These are phyloP conservation scores for Drosera spatulata DNA, from an alignment of 179 eudicot species.

Conservation along the genomic window DNA sequence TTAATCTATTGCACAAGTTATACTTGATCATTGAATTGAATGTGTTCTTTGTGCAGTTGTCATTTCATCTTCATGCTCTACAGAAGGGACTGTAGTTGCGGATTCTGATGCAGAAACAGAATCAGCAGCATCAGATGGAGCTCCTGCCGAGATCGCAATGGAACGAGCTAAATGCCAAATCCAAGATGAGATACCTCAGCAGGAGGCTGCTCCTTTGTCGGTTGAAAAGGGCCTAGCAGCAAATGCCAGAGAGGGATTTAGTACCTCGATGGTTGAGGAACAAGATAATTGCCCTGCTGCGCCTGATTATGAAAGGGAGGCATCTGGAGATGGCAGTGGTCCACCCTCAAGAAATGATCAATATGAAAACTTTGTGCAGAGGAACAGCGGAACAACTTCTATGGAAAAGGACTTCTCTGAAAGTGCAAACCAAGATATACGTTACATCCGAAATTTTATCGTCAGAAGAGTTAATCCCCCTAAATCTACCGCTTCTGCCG, in stretches of 20 bases:
- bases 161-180: constrained; percentile 6
- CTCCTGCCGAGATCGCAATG: constrained; percentile 9
- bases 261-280: constrained; percentile 12
- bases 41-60: constrained; percentile 41
- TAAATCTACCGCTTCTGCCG: constrained; percentile 18
- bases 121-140: constrained; percentile 52
- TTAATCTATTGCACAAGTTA: no score
- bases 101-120: constrained; percentile 92
- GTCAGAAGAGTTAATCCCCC: constrained; percentile 37
- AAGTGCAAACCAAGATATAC: constrained; percentile 49
- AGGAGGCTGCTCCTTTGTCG: constrained; percentile 5
- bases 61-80: constrained; percentile 85
- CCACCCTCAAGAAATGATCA: constrained; percentile 11
- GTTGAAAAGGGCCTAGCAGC: constrained; percentile 7
- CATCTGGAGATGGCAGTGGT: constrained; percentile 10
- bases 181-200: constrained; percentile 5
- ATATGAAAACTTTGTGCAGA: constrained; percentile 16
- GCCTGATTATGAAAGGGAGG: constrained; percentile 14
- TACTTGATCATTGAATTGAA: neutral
- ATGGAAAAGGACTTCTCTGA: constrained; percentile 34
- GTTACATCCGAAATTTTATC: constrained; percentile 67
- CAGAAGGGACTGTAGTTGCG: constrained; percentile 95
- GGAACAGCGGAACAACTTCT: constrained; percentile 13
- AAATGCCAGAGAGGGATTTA: constrained; percentile 5
- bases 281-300: constrained; percentile 24